Percentiles rank a stretch among this genome's conserved stretches.
These are phyloP conservation scores for Schizophyllum amplum DNA, from an alignment of 1,284 basidiomycete genomes.

Conservation along the genomic window DNA sequence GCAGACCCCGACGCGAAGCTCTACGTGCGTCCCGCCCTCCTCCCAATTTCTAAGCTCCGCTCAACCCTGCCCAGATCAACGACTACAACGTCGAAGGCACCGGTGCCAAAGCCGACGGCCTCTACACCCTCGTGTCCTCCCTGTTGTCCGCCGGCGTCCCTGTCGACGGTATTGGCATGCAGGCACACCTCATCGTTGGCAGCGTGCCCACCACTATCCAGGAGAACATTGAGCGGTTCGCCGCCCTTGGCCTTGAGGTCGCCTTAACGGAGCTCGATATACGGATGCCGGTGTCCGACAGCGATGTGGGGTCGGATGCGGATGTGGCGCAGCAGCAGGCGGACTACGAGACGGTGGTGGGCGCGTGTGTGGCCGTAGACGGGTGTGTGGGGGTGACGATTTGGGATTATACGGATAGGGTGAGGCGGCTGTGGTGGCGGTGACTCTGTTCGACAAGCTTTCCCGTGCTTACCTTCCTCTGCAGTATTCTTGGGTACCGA, in stretches of 20 bases:
- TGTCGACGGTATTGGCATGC: constrained; percentile 52
- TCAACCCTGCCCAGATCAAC: constrained; percentile 33
- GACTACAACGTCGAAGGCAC: constrained; percentile 48
- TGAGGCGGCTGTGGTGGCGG: constrained; percentile 3
- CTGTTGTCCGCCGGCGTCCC: constrained; percentile 38
- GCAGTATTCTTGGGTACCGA: constrained; percentile 45
- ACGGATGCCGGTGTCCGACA: constrained; percentile 44
- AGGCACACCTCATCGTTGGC: constrained; percentile 46
- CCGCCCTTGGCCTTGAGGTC: constrained; percentile 46
- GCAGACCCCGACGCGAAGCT: constrained; percentile 35
- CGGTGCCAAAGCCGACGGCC: constrained; percentile 43
- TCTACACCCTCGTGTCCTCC: constrained; percentile 40
- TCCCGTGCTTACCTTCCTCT: neutral
- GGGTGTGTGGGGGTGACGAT: constrained; percentile 45
- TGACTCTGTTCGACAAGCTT: neutral
- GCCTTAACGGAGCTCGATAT: constrained; percentile 56
- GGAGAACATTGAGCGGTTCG: constrained; percentile 37
- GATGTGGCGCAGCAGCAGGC: constrained; percentile 42
- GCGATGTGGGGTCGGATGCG: constrained; percentile 35
- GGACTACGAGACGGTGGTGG: constrained; percentile 47
- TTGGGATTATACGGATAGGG: constrained; percentile 48
- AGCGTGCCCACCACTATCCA: constrained; percentile 36
- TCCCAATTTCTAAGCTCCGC: constrained; percentile 2
- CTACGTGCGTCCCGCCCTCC: constrained; percentile 21
- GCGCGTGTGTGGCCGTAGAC: constrained; percentile 41